Evolutionary conservation across 768 basidiomycete genomes (phyloP).

Genomic region (Porphyrellus cyaneotinctus): DNA sequence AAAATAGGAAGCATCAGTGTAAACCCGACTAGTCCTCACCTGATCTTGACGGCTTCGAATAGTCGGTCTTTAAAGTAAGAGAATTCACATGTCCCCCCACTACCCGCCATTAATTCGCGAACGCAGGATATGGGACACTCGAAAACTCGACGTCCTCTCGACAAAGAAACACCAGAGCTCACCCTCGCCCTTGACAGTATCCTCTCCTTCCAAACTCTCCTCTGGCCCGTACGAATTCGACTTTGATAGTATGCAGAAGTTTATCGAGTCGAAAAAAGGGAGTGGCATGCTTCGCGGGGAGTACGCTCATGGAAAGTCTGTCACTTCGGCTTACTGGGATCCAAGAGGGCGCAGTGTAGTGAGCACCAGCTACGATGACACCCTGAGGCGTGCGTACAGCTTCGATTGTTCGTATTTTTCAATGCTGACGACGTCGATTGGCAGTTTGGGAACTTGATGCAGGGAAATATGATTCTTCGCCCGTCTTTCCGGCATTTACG

Average conservation of each 20-base stretch:
- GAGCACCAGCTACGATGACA: constrained; percentile 83
- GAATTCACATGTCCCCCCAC: background rate
- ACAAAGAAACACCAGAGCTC: constrained; percentile 11
- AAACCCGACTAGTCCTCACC: constrained; percentile 64
- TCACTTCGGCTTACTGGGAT: constrained; percentile 85
- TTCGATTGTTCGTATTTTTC: background rate
- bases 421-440: constrained; percentile 7
- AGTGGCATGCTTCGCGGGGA: constrained; percentile 56
- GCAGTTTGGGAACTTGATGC: constrained; percentile 76
- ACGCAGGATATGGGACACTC: constrained; percentile 73
- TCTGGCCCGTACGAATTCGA: constrained; percentile 31
- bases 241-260: constrained; percentile 44
- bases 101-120: background rate
- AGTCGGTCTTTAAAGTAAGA: constrained; percentile 64
- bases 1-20: constrained; percentile 81
- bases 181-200: constrained; percentile 27
- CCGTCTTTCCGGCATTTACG: constrained; percentile 54
- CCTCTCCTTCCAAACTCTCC: constrained; percentile 11
- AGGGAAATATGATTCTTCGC: constrained; percentile 41
- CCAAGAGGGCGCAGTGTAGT: constrained; percentile 73
- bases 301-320: constrained; percentile 69
- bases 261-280: constrained; percentile 49
- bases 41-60: constrained; percentile 75
- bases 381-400: constrained; percentile 54
- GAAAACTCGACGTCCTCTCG: constrained; percentile 53